A percentile compares a stretch with the other conserved stretches of the same genome.
These are phyloP conservation scores for Coniferiporia weirii DNA, from an alignment of 1,284 basidiomycete species.

Conservation along the genomic window DNA sequence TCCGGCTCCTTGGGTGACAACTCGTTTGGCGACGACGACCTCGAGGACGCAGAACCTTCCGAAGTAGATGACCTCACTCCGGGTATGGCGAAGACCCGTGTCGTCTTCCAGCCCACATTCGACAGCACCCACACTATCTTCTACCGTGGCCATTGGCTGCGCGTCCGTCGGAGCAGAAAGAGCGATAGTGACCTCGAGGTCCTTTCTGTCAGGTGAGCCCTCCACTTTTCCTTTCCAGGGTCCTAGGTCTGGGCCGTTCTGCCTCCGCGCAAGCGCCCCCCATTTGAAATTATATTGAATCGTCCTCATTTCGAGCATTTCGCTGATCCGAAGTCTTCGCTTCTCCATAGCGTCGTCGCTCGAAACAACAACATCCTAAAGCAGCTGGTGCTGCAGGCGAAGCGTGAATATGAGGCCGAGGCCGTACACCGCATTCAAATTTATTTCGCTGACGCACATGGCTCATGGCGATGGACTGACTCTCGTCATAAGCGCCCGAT, in stretches of 20 bases:
- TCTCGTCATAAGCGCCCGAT: slow-evolving; percentile 77
- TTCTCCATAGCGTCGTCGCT: slow-evolving; percentile 58
- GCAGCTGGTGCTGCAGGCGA: slow-evolving; percentile 81
- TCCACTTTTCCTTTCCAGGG: neutral
- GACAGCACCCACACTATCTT: slow-evolving; percentile 81
- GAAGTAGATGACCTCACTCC: slow-evolving; percentile 44
- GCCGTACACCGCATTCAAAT: slow-evolving; percentile 79
- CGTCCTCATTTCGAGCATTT: neutral
- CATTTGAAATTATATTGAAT: slow-evolving; percentile 5
- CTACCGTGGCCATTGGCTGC: slow-evolving; percentile 75
- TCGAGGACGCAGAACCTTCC: slow-evolving; percentile 37
- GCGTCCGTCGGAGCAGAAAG: slow-evolving; percentile 64
- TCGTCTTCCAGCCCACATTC: slow-evolving; percentile 78
- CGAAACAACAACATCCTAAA: slow-evolving; percentile 75
- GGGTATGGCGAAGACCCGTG: slow-evolving; percentile 67
- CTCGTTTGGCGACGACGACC: slow-evolving; percentile 60
- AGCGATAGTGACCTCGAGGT: slow-evolving; percentile 62
- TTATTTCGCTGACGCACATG: slow-evolving; percentile 82
- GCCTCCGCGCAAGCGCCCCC: slow-evolving; percentile 7
- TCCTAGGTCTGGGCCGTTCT: slow-evolving; percentile 6
- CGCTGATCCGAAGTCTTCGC: slow-evolving; percentile 9
- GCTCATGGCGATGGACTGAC: slow-evolving; percentile 79
- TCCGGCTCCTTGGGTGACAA: slow-evolving; percentile 44
- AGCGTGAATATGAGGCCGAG: slow-evolving; percentile 78
- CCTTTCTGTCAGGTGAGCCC: slow-evolving; percentile 60